Conservation (phyloP, 2,329 filamentous ascomycete genomes). For the Penicillium sp. region DNA sequence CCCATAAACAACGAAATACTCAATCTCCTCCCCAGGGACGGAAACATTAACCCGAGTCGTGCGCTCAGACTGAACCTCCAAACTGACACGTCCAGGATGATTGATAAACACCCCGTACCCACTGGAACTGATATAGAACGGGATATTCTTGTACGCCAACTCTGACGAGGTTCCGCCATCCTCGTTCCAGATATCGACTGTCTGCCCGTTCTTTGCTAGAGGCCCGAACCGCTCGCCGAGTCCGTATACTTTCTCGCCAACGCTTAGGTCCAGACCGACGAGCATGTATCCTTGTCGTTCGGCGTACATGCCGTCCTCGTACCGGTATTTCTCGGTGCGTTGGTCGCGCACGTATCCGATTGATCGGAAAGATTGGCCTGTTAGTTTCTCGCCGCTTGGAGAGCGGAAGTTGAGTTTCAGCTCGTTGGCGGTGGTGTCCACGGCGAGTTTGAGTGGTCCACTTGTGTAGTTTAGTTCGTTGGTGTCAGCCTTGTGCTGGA, state of each 20-base stretch:
- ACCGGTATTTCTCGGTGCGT: constrained; percentile 32
- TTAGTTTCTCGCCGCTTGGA: constrained; percentile 30
- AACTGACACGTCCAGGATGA: constrained; percentile 63
- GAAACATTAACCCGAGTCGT: constrained; percentile 66
- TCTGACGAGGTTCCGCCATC: constrained; percentile 48
- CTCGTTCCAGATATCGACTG: constrained; percentile 61
- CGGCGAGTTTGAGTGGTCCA: constrained; percentile 31
- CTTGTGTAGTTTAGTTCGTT: constrained; percentile 32
- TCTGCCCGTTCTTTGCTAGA: constrained; percentile 72
- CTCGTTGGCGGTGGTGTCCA: constrained; percentile 37
- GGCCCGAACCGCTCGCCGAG: constrained; percentile 73
- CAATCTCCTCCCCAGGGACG: constrained; percentile 64
- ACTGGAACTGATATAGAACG: constrained; percentile 50
- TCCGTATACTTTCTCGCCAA: constrained; percentile 66
- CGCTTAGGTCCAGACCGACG: constrained; percentile 37
- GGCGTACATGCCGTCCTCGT: constrained; percentile 37
- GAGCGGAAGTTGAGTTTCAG: constrained; percentile 31
- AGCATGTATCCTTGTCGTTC: constrained; percentile 42
- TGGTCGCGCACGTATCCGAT: constrained; percentile 40
- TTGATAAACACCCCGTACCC: constrained; percentile 77
- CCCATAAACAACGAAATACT: constrained; percentile 72
- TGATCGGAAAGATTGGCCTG: constrained; percentile 39
- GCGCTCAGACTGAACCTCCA: constrained; percentile 72
- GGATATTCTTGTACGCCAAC: constrained; percentile 42
- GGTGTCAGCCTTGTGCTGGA: constrained; percentile 24